Conservation (phyloP, 2,329 filamentous ascomycete species). For the Lachnum nothofagi region DNA sequence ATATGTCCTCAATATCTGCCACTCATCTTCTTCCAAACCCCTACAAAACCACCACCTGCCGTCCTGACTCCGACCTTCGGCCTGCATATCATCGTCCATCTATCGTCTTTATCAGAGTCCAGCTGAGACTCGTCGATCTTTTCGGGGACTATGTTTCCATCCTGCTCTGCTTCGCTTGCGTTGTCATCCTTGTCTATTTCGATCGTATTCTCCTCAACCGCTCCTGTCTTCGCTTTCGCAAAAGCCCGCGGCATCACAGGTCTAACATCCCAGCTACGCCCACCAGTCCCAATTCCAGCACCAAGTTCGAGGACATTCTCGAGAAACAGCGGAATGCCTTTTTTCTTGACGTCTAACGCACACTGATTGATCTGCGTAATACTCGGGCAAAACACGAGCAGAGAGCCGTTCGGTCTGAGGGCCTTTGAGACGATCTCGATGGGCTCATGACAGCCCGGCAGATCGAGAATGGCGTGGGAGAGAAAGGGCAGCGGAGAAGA, state of each 20-base stretch:
- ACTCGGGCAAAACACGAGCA: slow-evolving; percentile 70
- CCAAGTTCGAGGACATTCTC: slow-evolving; percentile 58
- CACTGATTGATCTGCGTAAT: slow-evolving; percentile 72
- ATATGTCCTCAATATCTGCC: too few species aligned
- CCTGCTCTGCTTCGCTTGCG: not conserved
- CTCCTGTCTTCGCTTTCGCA: slow-evolving; percentile 17
- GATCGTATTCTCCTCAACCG: not conserved
- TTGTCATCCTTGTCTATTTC: too few species aligned
- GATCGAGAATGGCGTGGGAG: slow-evolving; percentile 66
- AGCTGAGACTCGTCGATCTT: not conserved
- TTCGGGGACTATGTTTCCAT: not conserved
- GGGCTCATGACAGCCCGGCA: slow-evolving; percentile 56
- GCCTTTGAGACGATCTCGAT: slow-evolving; percentile 48
- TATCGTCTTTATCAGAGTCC: slow-evolving; percentile 16
- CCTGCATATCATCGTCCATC: slow-evolving; percentile 45
- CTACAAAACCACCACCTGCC: slow-evolving; percentile 48
- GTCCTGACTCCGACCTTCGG: slow-evolving; percentile 45
- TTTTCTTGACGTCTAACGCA: slow-evolving; percentile 47
- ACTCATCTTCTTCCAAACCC: slow-evolving; percentile 34
- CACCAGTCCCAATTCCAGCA: slow-evolving; percentile 43
- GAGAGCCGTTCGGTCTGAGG: slow-evolving; percentile 57
- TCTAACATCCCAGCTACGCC: slow-evolving; percentile 61
- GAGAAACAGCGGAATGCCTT: slow-evolving; percentile 49
- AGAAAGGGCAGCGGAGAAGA: slow-evolving; percentile 55
- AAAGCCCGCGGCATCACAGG: slow-evolving; percentile 35